These are phyloP conservation scores for Clarkia xantiana DNA, from an alignment of 345 rosid genomes.

Conservation along the genomic window DNA sequence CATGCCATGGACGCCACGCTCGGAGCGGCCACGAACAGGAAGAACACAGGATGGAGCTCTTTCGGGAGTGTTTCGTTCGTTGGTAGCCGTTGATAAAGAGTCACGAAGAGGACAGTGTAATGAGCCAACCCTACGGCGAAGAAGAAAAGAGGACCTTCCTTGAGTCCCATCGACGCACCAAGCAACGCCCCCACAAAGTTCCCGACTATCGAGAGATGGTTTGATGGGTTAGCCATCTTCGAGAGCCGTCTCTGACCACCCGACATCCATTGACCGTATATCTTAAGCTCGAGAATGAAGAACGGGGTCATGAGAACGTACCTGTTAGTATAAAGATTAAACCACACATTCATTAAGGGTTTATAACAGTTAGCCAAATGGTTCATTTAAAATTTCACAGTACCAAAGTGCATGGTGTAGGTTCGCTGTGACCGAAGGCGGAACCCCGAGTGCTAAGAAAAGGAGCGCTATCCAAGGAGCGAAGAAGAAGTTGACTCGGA, in stretches of 20 bases:
- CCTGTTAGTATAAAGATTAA: no score
- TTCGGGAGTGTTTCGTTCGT: slow-evolving; percentile 77
- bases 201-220: slow-evolving; percentile 71
- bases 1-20: slow-evolving; percentile 88
- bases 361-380: no score
- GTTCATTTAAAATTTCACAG: no score
- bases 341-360: no score
- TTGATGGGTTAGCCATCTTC: slow-evolving; percentile 84
- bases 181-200: slow-evolving; percentile 83
- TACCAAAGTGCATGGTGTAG: slow-evolving; percentile 51
- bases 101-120: slow-evolving; percentile 70
- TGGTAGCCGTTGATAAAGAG: slow-evolving; percentile 87
- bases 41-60: slow-evolving; percentile 93
- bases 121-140: slow-evolving; percentile 80
- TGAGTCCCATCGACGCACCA: slow-evolving; percentile 82
- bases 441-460: slow-evolving; percentile 68
- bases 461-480: slow-evolving; percentile 80
- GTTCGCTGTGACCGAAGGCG: slow-evolving; percentile 27
- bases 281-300: slow-evolving; percentile 59
- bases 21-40: slow-evolving; percentile 82
- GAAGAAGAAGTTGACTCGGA: slow-evolving; percentile 83
- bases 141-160: slow-evolving; percentile 88
- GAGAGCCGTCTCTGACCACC: slow-evolving; percentile 85
- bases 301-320: slow-evolving; percentile 72
- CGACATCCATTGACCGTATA: slow-evolving; percentile 97